Percentiles rank a stretch among this genome's conserved stretches.
phyloP scores from a whole-genome alignment of 768 basidiomycete genomes.

The Pulveroboletus sp. region DNA sequence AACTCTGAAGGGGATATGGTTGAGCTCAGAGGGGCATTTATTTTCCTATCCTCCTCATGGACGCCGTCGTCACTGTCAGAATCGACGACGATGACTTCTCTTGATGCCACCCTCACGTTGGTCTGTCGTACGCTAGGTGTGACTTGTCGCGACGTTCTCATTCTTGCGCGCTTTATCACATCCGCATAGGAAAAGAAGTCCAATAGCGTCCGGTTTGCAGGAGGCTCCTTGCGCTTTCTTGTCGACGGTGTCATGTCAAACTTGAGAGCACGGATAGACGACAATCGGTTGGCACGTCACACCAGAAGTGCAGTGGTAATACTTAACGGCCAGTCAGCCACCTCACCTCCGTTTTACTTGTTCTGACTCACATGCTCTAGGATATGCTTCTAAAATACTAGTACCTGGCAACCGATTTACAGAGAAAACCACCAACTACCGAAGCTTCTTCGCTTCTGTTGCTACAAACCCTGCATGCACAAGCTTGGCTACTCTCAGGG shows the following conservation, averaged over 20 bases:
- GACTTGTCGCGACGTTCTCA: slow-evolving; percentile 2
- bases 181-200: slow-evolving; percentile 39
- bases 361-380: too few relatives aligned
- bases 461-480: slow-evolving; percentile 23
- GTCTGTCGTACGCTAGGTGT: neutral
- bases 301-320: too few relatives aligned
- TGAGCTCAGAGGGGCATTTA: neutral
- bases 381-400: too few relatives aligned
- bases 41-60: neutral
- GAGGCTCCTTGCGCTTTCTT: slow-evolving; percentile 32
- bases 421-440: slow-evolving; percentile 1
- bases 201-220: slow-evolving; percentile 38
- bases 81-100: slow-evolving; percentile 58
- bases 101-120: neutral
- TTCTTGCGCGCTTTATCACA: slow-evolving; percentile 19
- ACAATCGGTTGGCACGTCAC: neutral
- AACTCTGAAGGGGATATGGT: slow-evolving; percentile 28
- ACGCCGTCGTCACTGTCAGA: slow-evolving; percentile 48
- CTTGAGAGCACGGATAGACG: neutral
- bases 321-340: too few relatives aligned
- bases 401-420: too few relatives aligned
- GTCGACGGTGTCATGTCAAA: slow-evolving; percentile 34
- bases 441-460: slow-evolving; percentile 12
- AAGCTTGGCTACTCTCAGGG: slow-evolving; percentile 35
- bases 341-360: too few relatives aligned